Base-by-base conservation (phyloP, 2,329 filamentous ascomycete genomes). In the Aspergillus floridensis region DNA sequence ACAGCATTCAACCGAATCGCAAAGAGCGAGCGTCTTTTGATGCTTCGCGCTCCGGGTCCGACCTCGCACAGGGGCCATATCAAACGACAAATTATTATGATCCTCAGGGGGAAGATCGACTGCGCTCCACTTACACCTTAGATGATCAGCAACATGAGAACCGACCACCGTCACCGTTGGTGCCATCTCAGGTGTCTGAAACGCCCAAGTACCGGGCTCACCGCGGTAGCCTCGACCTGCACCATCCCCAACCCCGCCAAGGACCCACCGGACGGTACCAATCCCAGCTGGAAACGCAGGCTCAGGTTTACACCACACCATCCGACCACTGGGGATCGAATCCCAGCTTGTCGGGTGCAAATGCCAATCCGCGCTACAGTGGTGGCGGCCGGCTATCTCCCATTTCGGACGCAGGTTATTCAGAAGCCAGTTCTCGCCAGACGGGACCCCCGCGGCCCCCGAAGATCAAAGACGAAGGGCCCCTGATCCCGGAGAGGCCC, bases 41-140 rank as follows among this genome's bases (percentile, higher is more conserved):
- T 72, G 76, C 83, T 75, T 96, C 92, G 32, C 87, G 89, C 41
- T 95, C 92, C 10, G 89, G 86, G 0, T 95, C 91, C 0, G 89
- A 92, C 67, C 71, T 93, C 46, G 87, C 82, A 14, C 82, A 86
- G 14, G 89, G 90, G 62, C 84, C 86, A 10, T 81, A 80, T 63
- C 75, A 77, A 56, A 64, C 69, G 14, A 77, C 79, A 14, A 72
- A 77, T 48, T 77, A 75, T 58, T 79, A 80, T 58, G 78, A 81
- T 56, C 74, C 74, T n/a, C 72, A 76, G 12, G 78, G 77, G 5
- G 78, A 81, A 44, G 79, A 81, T 59, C 70, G 75, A 35, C 61
- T 81, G 49, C 76, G 77, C 19, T 80, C 79, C 24, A 77, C 69
- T 24, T 74, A 72, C 48, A 80, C 77, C 5, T 61, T 80, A 12